Percentiles rank a stretch among this genome's conserved stretches.
These are phyloP conservation scores for Alternaria gansuensis DNA, from an alignment of 2,329 filamentous ascomycete species.

Conservation along the genomic window DNA sequence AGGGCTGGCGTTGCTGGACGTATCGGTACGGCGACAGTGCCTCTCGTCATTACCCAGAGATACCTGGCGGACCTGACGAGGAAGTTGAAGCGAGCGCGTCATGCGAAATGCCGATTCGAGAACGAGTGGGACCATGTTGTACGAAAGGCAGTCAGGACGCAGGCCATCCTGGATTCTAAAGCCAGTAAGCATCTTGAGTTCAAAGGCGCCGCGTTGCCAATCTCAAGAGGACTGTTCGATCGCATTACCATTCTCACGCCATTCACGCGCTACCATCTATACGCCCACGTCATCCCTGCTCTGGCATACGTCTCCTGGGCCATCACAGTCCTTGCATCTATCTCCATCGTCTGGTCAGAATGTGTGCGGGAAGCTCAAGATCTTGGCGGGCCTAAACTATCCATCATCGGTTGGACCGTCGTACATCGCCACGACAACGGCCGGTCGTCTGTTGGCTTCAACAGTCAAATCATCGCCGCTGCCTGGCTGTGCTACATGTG, in stretches of 20 bases:
- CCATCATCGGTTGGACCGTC: slow-evolving; percentile 72
- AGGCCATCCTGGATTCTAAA: slow-evolving; percentile 83
- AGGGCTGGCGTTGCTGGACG: slow-evolving; percentile 48
- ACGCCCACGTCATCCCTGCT: slow-evolving; percentile 77
- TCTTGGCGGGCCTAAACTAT: slow-evolving; percentile 70
- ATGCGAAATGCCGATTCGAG: slow-evolving; percentile 82
- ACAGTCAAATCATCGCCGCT: slow-evolving; percentile 83
- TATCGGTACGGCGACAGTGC: slow-evolving; percentile 62
- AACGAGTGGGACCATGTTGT: slow-evolving; percentile 87
- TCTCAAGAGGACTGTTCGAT: slow-evolving; percentile 54
- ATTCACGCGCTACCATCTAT: slow-evolving; percentile 79
- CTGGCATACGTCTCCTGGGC: slow-evolving; percentile 70
- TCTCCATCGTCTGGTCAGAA: slow-evolving; percentile 92
- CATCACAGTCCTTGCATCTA: slow-evolving; percentile 76
- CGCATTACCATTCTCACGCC: slow-evolving; percentile 72
- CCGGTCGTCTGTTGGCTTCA: slow-evolving; percentile 80
- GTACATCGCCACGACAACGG: slow-evolving; percentile 78
- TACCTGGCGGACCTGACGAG: slow-evolving; percentile 91
- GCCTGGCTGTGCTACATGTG: slow-evolving; percentile 98
- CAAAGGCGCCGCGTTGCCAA: slow-evolving; percentile 62
- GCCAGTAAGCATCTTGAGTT: slow-evolving; percentile 84
- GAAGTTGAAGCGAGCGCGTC: slow-evolving; percentile 80
- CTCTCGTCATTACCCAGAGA: slow-evolving; percentile 87
- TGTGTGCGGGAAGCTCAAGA: slow-evolving; percentile 77
- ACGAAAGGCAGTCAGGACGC: slow-evolving; percentile 75